Percentiles rank a stretch among this genome's conserved stretches.
phyloP scores from a whole-genome alignment of 2,329 filamentous ascomycete species.

The Paraphoma chrysanthemicola region DNA sequence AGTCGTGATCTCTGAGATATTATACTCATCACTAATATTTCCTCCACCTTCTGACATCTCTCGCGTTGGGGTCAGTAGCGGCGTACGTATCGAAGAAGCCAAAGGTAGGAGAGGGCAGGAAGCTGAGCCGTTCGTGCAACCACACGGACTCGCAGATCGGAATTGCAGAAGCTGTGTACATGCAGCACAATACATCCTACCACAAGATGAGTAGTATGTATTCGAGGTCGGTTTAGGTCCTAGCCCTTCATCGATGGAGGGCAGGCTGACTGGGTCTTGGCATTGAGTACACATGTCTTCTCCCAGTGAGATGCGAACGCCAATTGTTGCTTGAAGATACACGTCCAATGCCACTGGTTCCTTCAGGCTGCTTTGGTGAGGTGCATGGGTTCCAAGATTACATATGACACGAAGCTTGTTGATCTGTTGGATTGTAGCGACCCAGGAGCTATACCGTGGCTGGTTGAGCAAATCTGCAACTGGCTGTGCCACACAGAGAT shows the following conservation, averaged over 20 bases:
- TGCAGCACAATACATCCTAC: conserved; percentile 1
- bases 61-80: background rate
- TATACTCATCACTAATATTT: background rate
- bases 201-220: conserved; percentile 1
- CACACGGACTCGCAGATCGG: conserved; percentile 1
- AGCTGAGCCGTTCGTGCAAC: background rate
- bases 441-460: conserved; percentile 13
- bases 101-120: background rate
- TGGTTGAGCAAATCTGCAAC: conserved; percentile 28
- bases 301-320: conserved; percentile 1
- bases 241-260: background rate
- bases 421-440: conserved; percentile 52
- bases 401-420: conserved; percentile 56
- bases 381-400: conserved; percentile 48
- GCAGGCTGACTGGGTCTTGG: background rate
- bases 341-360: background rate
- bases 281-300: conserved; percentile 1
- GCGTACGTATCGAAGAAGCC: background rate
- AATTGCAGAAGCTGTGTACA: conserved; percentile 1
- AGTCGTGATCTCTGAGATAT: conserved; percentile 1
- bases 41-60: background rate
- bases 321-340: background rate
- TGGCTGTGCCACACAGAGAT: conserved; percentile 30
- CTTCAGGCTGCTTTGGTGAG: background rate
- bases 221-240: background rate